A percentile compares a stretch with the other conserved stretches of the same genome.
Evolutionary conservation across 805 yeast species (phyloP).

Genomic region (Saccharomyces cerevisiae): DNA sequence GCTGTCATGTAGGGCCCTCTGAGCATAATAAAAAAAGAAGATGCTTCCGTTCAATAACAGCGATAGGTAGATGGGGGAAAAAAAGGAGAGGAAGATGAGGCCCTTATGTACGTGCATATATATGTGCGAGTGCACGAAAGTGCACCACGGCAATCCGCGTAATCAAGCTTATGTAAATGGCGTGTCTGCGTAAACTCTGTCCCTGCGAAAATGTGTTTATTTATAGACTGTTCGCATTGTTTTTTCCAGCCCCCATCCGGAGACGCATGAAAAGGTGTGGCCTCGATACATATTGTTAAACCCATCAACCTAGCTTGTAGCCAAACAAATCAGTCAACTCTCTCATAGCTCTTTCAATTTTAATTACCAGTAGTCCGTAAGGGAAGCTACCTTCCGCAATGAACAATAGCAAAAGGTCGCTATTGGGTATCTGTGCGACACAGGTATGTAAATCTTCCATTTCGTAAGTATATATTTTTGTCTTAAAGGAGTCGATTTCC

Average conservation of each 20-base stretch:
- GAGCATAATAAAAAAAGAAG: no score
- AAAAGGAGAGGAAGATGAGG: background rate
- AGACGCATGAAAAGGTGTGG: background rate
- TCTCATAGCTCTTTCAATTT: constrained; percentile 21
- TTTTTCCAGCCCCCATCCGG: background rate
- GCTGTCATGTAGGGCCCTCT: no score
- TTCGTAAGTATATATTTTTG: constrained; percentile 27
- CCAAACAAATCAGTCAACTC: constrained; percentile 19
- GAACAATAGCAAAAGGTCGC: constrained; percentile 23
- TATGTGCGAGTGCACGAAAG: background rate
- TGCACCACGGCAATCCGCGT: background rate
- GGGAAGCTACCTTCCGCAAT: constrained; percentile 22
- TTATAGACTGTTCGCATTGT: background rate
- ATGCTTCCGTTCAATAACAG: no score
- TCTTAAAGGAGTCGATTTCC: constrained; percentile 6
- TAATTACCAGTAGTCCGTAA: constrained; percentile 26
- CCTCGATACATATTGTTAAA: background rate
- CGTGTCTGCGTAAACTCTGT: background rate
- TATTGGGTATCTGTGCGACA: constrained; percentile 24
- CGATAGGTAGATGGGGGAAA: no score
- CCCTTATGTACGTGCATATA: background rate
- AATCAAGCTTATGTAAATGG: background rate
- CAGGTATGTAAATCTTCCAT: constrained; percentile 28
- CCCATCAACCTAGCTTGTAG: constrained; percentile 19
- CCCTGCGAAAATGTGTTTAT: background rate